Percentiles rank a stretch among this genome's conserved stretches.
These are phyloP conservation scores for Trichomonas vaginalis DNA, from an alignment of 208 protist species.

Conservation along the genomic window DNA sequence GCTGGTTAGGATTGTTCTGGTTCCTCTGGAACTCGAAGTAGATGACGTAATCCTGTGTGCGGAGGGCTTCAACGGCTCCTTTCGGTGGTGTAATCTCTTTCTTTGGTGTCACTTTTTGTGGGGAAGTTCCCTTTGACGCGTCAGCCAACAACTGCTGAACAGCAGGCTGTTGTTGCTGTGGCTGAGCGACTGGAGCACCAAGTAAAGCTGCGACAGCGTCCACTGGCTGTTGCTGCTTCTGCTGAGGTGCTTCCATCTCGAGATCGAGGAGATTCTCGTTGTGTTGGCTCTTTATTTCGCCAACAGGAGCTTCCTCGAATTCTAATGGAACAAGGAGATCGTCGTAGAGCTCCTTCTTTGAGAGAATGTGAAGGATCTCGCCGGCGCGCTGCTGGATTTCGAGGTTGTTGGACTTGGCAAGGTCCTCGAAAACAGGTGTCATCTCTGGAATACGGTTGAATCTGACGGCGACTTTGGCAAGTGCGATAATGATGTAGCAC, in stretches of 20 bases:
- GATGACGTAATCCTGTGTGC: not conserved
- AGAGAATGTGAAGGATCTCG: not conserved
- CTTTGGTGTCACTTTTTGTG: not conserved
- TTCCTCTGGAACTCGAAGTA: not conserved
- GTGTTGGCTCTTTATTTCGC: not conserved
- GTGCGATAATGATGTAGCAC: not conserved
- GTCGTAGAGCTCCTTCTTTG: not conserved
- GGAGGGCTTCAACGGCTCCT: not conserved
- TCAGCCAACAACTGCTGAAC: not conserved
- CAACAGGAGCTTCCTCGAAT: not conserved
- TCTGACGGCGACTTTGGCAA: not conserved
- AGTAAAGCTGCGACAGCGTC: not conserved
- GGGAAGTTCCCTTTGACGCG: not conserved
- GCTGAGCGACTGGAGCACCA: no score
- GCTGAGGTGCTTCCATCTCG: not conserved
- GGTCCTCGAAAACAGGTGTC: not conserved
- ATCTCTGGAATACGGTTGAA: not conserved
- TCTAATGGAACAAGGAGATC: not conserved
- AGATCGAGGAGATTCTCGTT: not conserved
- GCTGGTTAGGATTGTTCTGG: not conserved
- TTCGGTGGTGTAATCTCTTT: not conserved
- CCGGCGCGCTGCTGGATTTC: constrained; percentile 1
- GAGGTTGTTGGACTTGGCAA: not conserved
- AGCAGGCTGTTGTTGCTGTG: not conserved
- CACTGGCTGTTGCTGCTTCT: not conserved